phyloP scores from a whole-genome alignment of 225 moss, liverwort and hornwort genomes.

The Lunularia cruciata region DNA sequence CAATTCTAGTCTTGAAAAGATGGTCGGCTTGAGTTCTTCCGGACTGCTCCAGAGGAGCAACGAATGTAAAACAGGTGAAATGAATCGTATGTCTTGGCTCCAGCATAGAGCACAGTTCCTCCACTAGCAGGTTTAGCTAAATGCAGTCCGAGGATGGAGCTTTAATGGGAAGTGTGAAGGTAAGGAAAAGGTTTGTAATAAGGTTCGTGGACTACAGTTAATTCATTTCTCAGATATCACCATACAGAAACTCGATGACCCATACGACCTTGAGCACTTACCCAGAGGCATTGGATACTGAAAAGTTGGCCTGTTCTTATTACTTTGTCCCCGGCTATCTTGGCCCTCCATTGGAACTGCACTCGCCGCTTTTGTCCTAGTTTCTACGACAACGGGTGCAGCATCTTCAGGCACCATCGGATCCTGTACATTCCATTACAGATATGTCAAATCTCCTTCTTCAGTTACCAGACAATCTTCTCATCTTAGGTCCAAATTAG shows the following conservation, averaged over 20 bases:
- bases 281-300: slow-evolving; percentile 47
- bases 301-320: slow-evolving; percentile 22
- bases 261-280: slow-evolving; percentile 29
- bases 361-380: slow-evolving; percentile 28
- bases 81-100: background rate
- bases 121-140: background rate
- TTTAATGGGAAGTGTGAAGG: no score
- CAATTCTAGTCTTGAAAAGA: background rate
- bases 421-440: slow-evolving; percentile 27
- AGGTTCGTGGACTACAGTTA: no score
- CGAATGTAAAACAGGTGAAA: background rate
- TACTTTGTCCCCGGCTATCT: slow-evolving; percentile 35
- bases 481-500: no score
- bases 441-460: background rate
- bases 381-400: slow-evolving; percentile 25
- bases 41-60: background rate
- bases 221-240: no score
- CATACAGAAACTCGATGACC: no score
- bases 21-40: background rate
- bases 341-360: slow-evolving; percentile 27
- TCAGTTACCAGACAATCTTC: no score
- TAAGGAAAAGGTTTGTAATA: no score
- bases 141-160: no score
- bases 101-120: background rate
- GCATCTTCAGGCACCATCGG: slow-evolving; percentile 33